Evolutionary conservation across 1,139 yeast genomes (phyloP), one percentile per base, ranked within the genome.

Genomic region (Zygoascus meyerae): DNA sequence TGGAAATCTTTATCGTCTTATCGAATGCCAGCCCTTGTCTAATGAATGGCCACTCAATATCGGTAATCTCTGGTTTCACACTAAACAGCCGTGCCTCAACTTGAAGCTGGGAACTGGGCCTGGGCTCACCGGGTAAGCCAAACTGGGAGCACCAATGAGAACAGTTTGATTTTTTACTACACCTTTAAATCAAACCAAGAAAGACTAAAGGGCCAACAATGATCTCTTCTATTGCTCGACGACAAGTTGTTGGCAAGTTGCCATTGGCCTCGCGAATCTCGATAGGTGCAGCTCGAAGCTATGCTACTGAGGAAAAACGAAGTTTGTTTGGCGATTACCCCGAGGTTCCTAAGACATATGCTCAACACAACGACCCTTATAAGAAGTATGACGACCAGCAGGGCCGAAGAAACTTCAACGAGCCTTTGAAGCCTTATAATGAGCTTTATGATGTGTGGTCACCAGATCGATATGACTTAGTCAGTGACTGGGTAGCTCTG

Each of bases 401-500:
- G 68, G 78, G 81, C 64, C 78, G 92, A 71, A 81, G 95, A 69
- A 85, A 86, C 71, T 70, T 77, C 55, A 77, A 78, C 54, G 92
- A 86, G 55, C 86, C 89, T 12, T 56, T 56, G 47, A 45, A 54
- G 45, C 33, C 46, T 15, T 33, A 34, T 21, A 32, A 81, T 56
- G 95, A 86, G 61, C 69, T 77, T 63, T 73, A 81, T 61, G 92
- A 86, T 63, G 76, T 85, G 73, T 86, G 95, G 95, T 80, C 95
- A 10, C 95, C 95, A 15, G 95, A 86, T 61, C 77, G 81, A 61
- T 81, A 73, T 64, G 79, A 80, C 58, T 65, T 71, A 42, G 84
- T 80, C 39, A 69, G 77, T 35, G 83, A 84, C 65, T 64, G 68
- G 49, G 73, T 78, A 37, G 95, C 95, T 2, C 65, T 81, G 48